Base-by-base conservation (phyloP, 1,284 basidiomycete genomes). In the Heliocybe sulcata region DNA sequence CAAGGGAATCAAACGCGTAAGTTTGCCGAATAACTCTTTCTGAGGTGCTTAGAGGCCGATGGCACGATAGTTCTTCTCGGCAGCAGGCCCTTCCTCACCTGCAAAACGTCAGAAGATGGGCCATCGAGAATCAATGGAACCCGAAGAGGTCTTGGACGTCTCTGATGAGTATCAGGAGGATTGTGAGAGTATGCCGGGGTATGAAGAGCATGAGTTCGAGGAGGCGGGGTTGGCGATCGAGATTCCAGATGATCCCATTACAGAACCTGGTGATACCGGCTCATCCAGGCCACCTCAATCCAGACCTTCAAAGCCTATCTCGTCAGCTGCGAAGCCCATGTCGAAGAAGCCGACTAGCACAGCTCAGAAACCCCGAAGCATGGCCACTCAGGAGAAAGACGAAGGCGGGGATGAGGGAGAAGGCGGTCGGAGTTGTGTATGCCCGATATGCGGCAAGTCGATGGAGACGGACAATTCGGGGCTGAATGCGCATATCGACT, bases 401-500 rank as follows among this genome's bases (percentile, higher is more conserved):
- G n/a, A n/a, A n/a, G n/a, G n/a, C n/a, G n/a, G n/a, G n/a, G n/a
- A n/a, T n/a, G n/a, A n/a, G n/a, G n/a, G n/a, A n/a, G 51, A 52
- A 4, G 67, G 73, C 54, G 61, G 35, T 19, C 42, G 59, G 1
- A 51, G 23, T 12, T 72, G 75, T 53, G 67, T 67, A 4, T 91
- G 89, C 66, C 89, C 88, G 4, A 70, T 91, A 19, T 91, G 88
- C 62, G 65, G 69, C 22, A 81, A 77, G 64, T 65, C 67, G 26
- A 62, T 88, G 56, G 69, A 75, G 57, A 79, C 75, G 1, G 81
- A 89, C 64, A 91, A 91, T 62, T 72, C 76, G 53, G 80, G 79
- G 2, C 66, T 91, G 23, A 91, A 91, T 65, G 73, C 79, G 26
- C 88, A 91, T 60, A 74, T 91, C 52, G 89, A 91, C 66, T 90